phyloP scores from a whole-genome alignment of 176 grass and related monocot species.

The Avena insularis region DNA sequence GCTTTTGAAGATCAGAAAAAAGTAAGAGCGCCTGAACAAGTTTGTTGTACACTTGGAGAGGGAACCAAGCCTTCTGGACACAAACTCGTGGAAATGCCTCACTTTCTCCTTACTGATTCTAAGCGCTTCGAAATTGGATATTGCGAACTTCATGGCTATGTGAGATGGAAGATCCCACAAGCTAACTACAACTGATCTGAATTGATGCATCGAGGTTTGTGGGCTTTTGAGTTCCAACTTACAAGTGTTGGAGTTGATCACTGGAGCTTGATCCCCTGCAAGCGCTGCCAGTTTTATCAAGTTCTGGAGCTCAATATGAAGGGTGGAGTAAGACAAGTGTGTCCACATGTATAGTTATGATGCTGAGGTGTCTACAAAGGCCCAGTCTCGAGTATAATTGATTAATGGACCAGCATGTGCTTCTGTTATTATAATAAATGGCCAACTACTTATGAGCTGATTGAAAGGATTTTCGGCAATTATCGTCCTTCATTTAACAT shows the following conservation, averaged over 20 bases:
- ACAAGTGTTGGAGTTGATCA: not conserved
- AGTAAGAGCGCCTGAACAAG: conserved; percentile 30
- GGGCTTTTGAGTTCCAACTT: not conserved
- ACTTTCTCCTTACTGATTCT: conserved; percentile 34
- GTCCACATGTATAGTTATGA: conserved; percentile 25
- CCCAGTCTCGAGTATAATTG: conserved; percentile 19
- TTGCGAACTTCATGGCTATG: conserved; percentile 37
- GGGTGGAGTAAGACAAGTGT: conserved; percentile 37
- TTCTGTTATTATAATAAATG: conserved; percentile 11
- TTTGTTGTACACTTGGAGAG: conserved; percentile 27
- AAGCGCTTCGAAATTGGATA: conserved; percentile 4
- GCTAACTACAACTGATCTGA: conserved; percentile 34
- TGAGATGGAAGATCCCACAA: conserved; percentile 13
- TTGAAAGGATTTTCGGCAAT: conserved; percentile 26
- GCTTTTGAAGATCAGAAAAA: conserved; percentile 42
- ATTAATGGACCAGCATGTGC: conserved; percentile 42
- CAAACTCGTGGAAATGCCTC: conserved; percentile 30
- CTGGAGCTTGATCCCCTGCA: conserved; percentile 12
- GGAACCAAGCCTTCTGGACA: conserved; percentile 15
- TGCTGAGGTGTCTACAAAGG: conserved; percentile 29
- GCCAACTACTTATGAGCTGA: conserved; percentile 25
- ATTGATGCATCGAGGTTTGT: conserved; percentile 12
- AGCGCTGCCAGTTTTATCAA: conserved; percentile 1
- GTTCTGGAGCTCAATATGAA: conserved; percentile 25
- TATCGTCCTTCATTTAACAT: conserved; percentile 19